Percentiles rank a stretch among this genome's conserved stretches.
These are phyloP conservation scores for Naganishia sp. DNA, from an alignment of 1,284 basidiomycete genomes.

Conservation along the genomic window DNA sequence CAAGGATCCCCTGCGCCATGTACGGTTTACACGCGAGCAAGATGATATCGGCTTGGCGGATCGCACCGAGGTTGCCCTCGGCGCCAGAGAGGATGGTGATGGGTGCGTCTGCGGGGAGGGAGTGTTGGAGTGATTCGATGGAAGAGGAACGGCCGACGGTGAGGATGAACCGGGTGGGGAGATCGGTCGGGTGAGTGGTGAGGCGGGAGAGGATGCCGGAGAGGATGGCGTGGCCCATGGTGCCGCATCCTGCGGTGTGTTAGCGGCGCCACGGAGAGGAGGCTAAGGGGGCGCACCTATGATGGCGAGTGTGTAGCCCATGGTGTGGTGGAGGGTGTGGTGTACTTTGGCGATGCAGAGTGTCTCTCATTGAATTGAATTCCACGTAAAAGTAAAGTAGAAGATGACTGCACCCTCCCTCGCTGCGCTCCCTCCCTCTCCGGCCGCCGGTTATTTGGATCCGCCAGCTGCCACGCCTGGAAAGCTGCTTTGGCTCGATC, in stretches of 20 bases:
- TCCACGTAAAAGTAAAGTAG: too few relatives aligned
- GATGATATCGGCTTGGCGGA: constrained; percentile 75
- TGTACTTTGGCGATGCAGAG: too few relatives aligned
- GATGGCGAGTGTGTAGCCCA: constrained; percentile 58
- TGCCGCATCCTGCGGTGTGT: constrained; percentile 78
- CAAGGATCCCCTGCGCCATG: constrained; percentile 73
- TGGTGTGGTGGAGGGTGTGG: constrained; percentile 37
- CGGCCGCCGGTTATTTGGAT: too few relatives aligned
- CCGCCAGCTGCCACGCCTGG: too few relatives aligned
- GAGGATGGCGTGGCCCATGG: constrained; percentile 95
- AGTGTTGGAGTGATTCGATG: constrained; percentile 66
- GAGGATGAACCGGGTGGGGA: constrained; percentile 82
- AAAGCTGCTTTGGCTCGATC: too few relatives aligned
- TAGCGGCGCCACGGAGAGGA: constrained; percentile 15
- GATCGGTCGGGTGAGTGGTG: constrained; percentile 61
- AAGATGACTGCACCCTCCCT: too few relatives aligned
- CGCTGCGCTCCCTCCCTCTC: too few relatives aligned
- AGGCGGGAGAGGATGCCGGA: constrained; percentile 62
- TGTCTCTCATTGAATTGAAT: too few relatives aligned
- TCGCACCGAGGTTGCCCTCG: constrained; percentile 70
- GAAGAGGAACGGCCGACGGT: constrained; percentile 82
- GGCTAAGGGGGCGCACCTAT: constrained; percentile 46
- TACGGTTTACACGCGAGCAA: constrained; percentile 94
- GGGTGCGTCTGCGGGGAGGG: constrained; percentile 60
- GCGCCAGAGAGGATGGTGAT: constrained; percentile 69